Evolutionary conservation across 768 basidiomycete genomes (phyloP).

Genomic region (Suillus brevipes): DNA sequence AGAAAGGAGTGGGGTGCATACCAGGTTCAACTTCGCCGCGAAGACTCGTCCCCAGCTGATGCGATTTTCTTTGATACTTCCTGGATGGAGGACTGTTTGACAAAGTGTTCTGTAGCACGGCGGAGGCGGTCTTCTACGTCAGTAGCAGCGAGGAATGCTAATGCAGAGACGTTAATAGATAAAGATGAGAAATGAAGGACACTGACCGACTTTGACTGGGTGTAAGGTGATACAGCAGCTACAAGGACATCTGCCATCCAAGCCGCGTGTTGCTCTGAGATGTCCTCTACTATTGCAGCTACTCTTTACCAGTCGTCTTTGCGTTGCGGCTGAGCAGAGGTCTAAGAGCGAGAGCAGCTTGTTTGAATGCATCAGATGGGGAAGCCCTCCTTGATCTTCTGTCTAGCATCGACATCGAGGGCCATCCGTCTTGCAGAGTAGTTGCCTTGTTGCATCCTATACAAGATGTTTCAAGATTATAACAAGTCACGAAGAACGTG

Average conservation of each 20-base stretch:
- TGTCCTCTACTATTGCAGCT: slow-evolving; percentile 70
- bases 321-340: slow-evolving; percentile 43
- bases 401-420: slow-evolving; percentile 64
- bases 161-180: slow-evolving; percentile 21
- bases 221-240: slow-evolving; percentile 58
- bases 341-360: slow-evolving; percentile 64
- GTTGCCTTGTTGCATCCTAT: slow-evolving; percentile 70
- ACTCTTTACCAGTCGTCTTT: slow-evolving; percentile 72
- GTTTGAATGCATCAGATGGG: slow-evolving; percentile 57
- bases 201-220: slow-evolving; percentile 68
- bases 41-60: slow-evolving; percentile 74
- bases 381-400: slow-evolving; percentile 72
- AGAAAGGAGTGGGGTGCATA: no score
- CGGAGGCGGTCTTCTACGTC: slow-evolving; percentile 63
- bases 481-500: slow-evolving; percentile 20
- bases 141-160: slow-evolving; percentile 58
- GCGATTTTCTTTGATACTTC: slow-evolving; percentile 84
- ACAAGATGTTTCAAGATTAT: slow-evolving; percentile 21
- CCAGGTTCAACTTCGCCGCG: no score
- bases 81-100: slow-evolving; percentile 74
- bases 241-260: slow-evolving; percentile 82
- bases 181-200: background rate
- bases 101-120: slow-evolving; percentile 67
- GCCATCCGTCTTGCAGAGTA: slow-evolving; percentile 80
- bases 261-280: slow-evolving; percentile 58